Evolutionary conservation across 305 asterid genomes (phyloP).

Genomic region (Fraxinus albicans): DNA sequence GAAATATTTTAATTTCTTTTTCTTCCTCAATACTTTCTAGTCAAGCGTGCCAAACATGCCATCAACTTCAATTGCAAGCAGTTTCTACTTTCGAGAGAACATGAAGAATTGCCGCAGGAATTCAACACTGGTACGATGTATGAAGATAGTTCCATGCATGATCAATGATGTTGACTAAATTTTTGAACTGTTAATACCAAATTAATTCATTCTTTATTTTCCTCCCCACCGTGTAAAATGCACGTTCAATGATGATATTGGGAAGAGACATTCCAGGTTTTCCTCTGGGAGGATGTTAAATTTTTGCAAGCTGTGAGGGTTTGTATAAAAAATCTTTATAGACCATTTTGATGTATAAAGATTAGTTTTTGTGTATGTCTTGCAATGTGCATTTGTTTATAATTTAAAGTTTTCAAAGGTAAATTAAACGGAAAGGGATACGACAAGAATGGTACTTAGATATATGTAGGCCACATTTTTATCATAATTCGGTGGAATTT

Average conservation of each 20-base stretch:
- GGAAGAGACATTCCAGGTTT: slow-evolving; percentile 4
- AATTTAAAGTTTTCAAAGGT: neutral
- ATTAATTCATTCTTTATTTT: slow-evolving; percentile 23
- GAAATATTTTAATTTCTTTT: neutral
- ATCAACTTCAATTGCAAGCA: neutral
- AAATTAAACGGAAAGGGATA: neutral
- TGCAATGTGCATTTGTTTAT: neutral
- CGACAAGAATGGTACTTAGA: neutral
- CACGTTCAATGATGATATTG: neutral
- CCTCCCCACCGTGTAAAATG: slow-evolving; percentile 1
- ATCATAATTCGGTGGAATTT: neutral
- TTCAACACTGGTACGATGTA: neutral
- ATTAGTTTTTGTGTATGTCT: neutral
- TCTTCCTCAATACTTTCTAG: neutral
- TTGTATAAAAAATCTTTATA: slow-evolving; percentile 4
- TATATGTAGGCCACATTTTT: neutral
- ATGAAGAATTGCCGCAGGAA: neutral
- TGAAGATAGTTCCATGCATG: neutral
- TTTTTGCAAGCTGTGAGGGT: slow-evolving; percentile 17
- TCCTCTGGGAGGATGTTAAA: slow-evolving; percentile 16
- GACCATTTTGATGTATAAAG: neutral
- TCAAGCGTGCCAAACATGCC: neutral
- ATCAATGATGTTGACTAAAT: slow-evolving; percentile 13
- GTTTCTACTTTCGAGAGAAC: neutral
- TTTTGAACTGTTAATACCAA: neutral